Evolutionary conservation across 176 grass and related monocot species (phyloP), one percentile per base, ranked within the genome.

Genomic region (Thinopyrum elongatum): DNA sequence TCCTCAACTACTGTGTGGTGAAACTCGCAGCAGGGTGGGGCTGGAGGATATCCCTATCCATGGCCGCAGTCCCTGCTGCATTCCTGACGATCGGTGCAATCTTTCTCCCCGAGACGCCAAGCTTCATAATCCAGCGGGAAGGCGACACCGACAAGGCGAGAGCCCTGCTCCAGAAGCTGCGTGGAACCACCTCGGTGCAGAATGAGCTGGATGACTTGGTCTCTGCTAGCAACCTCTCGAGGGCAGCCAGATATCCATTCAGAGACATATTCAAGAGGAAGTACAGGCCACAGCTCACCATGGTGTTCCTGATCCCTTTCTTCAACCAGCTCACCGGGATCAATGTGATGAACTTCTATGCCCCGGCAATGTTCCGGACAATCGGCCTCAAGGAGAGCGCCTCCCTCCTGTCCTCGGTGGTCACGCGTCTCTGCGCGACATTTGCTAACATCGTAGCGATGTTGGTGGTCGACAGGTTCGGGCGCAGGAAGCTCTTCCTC

Each of bases 41-140:
- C 19, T 99, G 97, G 97, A 82, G 97, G 75, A 92, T 96, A 85
- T 99, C 97, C 6, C 76, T 99, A 21, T 87, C 90, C 58, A 76
- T 91, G 53, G 97, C 97, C 13, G 86, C 92, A 46, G 66, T 94
- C 38, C 97, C 97, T 9, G 97, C 97, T 49, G 47, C 85, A 10
- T 83, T 96, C 61, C 80, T 99, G 65, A 87, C 92, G 61, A 68
- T 93, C 3, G 90, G 92, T 12, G 72, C 90, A 21, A 22, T 96
- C 61, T 94, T 96, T 81, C 97, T 99, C 35, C 97, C 94, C 0
- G 97, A 99, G 70, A 95, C 92, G 0, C 97, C 90, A 27, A 99
- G 90, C 73, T 94, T 90, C 64, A 73, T 92, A 74, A 86, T 99
- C 17, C 92, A 98, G 55, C 81, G 67, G 6, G 74, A 84, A 1